phyloP scores from a whole-genome alignment of 1,284 basidiomycete genomes.

The Macrocystidia cucumis region DNA sequence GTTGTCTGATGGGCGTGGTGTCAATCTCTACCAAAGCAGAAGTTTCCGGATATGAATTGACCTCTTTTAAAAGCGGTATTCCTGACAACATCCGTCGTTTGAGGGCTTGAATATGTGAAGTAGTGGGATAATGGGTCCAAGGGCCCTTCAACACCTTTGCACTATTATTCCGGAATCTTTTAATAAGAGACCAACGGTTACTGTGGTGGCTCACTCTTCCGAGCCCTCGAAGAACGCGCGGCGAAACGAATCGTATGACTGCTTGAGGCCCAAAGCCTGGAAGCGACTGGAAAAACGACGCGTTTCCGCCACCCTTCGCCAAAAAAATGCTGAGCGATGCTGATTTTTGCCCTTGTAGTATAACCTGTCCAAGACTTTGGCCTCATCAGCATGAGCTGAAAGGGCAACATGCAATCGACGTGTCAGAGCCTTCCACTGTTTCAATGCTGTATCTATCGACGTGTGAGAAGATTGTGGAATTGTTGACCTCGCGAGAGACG shows the following conservation, averaged over 20 bases:
- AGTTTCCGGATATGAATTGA: no score
- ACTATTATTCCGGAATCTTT: conserved; percentile 20
- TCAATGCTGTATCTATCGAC: conserved; percentile 47
- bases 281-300: conserved; percentile 48
- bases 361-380: conserved; percentile 54
- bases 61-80: conserved; percentile 17
- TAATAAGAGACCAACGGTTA: conserved; percentile 16
- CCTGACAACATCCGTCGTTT: conserved; percentile 18
- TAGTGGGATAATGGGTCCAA: conserved; percentile 52
- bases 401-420: conserved; percentile 42
- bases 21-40: conserved; percentile 9
- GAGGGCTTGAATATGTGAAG: conserved; percentile 22
- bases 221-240: conserved; percentile 51
- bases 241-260: conserved; percentile 39
- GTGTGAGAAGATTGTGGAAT: conserved; percentile 16
- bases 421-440: conserved; percentile 45
- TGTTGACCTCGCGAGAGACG: conserved; percentile 8
- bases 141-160: conserved; percentile 43
- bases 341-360: conserved; percentile 80
- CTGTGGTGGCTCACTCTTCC: conserved; percentile 37
- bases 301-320: conserved; percentile 56
- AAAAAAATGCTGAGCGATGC: conserved; percentile 64
- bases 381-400: conserved; percentile 41
- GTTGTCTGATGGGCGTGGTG: no score
- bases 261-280: conserved; percentile 30